Base-by-base conservation (phyloP, 164 flowering plant species). In the Chloranthus sessilifolius region DNA sequence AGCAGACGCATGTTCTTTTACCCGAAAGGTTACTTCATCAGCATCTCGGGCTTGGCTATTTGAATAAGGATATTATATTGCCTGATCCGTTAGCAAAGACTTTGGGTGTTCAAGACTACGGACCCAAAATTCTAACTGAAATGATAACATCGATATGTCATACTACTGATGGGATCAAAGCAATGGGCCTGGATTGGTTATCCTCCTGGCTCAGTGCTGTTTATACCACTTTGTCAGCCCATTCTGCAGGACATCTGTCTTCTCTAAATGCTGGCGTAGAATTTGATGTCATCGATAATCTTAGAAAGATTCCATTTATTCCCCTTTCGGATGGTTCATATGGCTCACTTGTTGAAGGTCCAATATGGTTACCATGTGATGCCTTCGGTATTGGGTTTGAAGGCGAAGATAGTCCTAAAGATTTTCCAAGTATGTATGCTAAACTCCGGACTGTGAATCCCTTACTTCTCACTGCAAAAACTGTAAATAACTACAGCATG, bases 311-410 rank as follows among this genome's bases (percentile, higher is more conserved):
- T 49, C 82, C 89, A 37, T 84, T 84, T 62, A 76, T 92, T 65
- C 99, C 95, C 28, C 95, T 92, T 50, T 84, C 89, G 22, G 75
- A 92, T 86, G 95, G 97, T 53, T 75, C 79, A 8, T 84, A 59
- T 69, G 62, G 84, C 31, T 80, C 95, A 15, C 35, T 82, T 36
- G 70, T 67, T 56, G 79, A 76, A 49, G 95, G 84, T 47, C 66
- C 81, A 44, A 81, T 88, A 56, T 92, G 99, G 99, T 74, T 88
- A 55, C 83, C 77, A 26, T 72, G 67, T 66, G 95, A 81, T 41
- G 52, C 59, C 21, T 43, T 55, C 16, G 53, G 47, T 42, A 37
- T 51, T 46, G 74, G 70, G 15, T 29, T 58, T 66, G 81, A 77
- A 44, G 61, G 65, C 52, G 82, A 63, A 20, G 48, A 50, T 43